phyloP scores from a whole-genome alignment of 495 filamentous ascomycete genomes.

The Daldinia concentrica region DNA sequence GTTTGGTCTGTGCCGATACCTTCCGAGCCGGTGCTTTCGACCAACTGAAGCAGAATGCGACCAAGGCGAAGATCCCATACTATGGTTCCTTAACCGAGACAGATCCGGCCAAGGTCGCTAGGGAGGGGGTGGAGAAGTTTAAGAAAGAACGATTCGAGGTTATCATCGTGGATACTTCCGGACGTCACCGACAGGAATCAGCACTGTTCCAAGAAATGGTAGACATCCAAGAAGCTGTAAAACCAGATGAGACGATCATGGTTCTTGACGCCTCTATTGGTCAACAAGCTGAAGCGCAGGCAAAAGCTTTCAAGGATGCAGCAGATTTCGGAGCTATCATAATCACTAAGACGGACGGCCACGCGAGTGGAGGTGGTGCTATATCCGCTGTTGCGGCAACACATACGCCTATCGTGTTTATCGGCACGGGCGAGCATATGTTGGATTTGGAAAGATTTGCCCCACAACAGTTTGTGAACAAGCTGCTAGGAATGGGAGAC shows the following conservation, averaged over 20 bases:
- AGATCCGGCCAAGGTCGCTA: conserved; percentile 90
- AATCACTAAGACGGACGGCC: conserved; percentile 97
- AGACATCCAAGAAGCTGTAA: conserved; percentile 91
- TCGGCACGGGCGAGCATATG: conserved; percentile 97
- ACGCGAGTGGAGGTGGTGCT: conserved; percentile 92
- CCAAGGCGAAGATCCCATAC: conserved; percentile 98
- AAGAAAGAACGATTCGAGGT: conserved; percentile 98
- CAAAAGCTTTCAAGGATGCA: conserved; percentile 95
- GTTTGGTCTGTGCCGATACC: conserved; percentile 96
- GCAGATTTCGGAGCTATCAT: conserved; percentile 99
- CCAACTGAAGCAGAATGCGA: conserved; percentile 98
- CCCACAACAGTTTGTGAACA: conserved; percentile 88
- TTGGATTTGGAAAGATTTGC: conserved; percentile 93
- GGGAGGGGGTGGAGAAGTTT: conserved; percentile 97
- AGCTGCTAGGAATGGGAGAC: conserved; percentile 96
- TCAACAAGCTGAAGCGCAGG: conserved; percentile 93
- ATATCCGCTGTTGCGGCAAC: conserved; percentile 99
- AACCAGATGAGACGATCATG: conserved; percentile 97
- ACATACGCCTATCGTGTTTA: conserved; percentile 95
- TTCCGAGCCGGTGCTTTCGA: conserved; percentile 99
- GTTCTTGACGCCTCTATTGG: conserved; percentile 96
- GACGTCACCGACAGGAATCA: conserved; percentile 91
- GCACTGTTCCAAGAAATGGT: conserved; percentile 98
- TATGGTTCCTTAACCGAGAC: conserved; percentile 96
- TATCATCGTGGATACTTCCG: conserved; percentile 97